phyloP scores from a whole-genome alignment of 208 protist genomes.

The Leishmania major region DNA sequence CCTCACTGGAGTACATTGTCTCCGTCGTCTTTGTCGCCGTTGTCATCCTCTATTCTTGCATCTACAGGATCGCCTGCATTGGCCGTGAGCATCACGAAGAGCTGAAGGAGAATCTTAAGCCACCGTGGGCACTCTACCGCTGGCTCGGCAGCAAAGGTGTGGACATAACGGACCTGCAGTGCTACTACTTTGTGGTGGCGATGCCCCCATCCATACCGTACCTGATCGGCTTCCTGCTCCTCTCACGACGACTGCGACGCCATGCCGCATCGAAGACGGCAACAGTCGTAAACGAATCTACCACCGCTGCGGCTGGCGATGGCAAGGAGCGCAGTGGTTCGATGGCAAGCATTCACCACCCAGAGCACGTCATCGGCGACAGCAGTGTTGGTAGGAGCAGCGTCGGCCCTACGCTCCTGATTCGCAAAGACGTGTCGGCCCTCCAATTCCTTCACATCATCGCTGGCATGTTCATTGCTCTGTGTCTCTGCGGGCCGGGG shows the following conservation, averaged over 20 bases:
- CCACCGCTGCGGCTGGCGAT: not conserved
- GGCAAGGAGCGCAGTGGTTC: not conserved
- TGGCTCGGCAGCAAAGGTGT: slow-evolving; percentile 62
- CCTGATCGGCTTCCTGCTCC: slow-evolving; percentile 40
- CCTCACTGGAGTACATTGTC: slow-evolving; percentile 43
- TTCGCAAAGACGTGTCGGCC: not conserved
- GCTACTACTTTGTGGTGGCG: slow-evolving; percentile 57
- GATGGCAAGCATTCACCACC: not conserved
- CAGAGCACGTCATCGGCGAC: not conserved
- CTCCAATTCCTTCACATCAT: slow-evolving; percentile 51
- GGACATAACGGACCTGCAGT: slow-evolving; percentile 68
- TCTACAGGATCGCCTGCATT: slow-evolving; percentile 38
- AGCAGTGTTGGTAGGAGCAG: not conserved
- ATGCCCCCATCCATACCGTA: slow-evolving; percentile 44
- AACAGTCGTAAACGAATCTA: not conserved
- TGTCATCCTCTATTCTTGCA: slow-evolving; percentile 27
- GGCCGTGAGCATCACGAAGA: slow-evolving; percentile 34
- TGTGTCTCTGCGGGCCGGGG: slow-evolving; percentile 41
- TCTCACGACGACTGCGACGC: slow-evolving; percentile 34
- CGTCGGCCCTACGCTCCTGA: not conserved
- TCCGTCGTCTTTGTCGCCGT: slow-evolving; percentile 25
- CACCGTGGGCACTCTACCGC: slow-evolving; percentile 48
- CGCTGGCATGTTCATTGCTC: slow-evolving; percentile 36
- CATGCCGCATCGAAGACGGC: not conserved
- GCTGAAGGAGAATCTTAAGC: slow-evolving; percentile 33